Conservation (phyloP, 441 rosid species). For the Populus trichocarpa region DNA sequence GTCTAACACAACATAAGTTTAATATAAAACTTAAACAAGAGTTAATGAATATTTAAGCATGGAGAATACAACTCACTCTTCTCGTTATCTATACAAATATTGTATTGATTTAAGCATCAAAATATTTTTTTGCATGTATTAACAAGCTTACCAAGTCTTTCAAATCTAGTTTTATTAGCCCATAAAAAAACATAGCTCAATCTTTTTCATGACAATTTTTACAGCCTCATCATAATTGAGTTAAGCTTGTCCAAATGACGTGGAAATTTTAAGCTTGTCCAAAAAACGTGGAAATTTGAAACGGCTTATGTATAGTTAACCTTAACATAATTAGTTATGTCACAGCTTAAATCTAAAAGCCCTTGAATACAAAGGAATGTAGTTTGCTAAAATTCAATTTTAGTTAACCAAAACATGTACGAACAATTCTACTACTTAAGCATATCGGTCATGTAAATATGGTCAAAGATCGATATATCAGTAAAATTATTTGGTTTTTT, state of each 20-base stretch:
- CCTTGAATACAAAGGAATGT: neutral
- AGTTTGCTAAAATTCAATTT: neutral
- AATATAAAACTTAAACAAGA: too few species aligned
- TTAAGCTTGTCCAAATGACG: neutral
- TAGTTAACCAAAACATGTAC: neutral
- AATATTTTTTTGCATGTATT: too few species aligned
- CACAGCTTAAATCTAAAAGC: too few species aligned
- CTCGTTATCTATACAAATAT: accelerated
- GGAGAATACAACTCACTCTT: accelerated
- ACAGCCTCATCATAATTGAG: too few species aligned
- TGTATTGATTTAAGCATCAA: too few species aligned
- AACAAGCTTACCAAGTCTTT: too few species aligned
- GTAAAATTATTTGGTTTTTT: too few species aligned
- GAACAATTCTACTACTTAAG: neutral
- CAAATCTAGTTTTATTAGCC: too few species aligned
- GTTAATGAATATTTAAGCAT: too few species aligned
- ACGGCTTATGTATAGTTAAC: neutral
- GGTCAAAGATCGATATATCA: neutral
- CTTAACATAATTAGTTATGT: neutral
- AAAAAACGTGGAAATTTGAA: neutral
- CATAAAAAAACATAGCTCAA: too few species aligned
- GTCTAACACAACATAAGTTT: too few species aligned
- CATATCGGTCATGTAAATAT: neutral
- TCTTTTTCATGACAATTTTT: too few species aligned
- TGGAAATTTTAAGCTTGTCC: neutral